Evolutionary conservation across 2,329 filamentous ascomycete species (phyloP), one percentile per base, ranked within the genome.

Genomic region (Aspergillus nomiae): DNA sequence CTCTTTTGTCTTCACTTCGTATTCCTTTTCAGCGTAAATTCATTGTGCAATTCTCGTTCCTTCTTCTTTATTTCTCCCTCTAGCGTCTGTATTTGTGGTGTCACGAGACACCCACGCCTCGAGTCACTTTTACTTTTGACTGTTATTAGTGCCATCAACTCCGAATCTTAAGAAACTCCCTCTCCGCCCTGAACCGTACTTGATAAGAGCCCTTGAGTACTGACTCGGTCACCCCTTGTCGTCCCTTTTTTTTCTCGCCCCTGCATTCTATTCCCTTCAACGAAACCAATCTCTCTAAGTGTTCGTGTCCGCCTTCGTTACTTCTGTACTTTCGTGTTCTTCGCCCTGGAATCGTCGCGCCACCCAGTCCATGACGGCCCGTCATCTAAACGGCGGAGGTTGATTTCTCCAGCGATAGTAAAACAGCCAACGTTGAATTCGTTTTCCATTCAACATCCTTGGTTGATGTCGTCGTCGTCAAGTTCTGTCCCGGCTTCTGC

Each of bases 361-460:
- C 65, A 70, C 63, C 36, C 63, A 69, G 70, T 74, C 71, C 68
- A 77, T 77, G 75, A 73, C 68, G 72, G 63, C 46, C 70, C 67
- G 69, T 70, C 69, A 63, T 68, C 66, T 43, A 71, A 72, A 65
- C 70, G 72, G 65, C 71, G 74, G 74, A 76, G 74, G 70, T 68
- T 75, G 70, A 69, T 70, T 67, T 74, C 72, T 68, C 63, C 66
- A 60, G 51, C 60, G 51, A 58, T 64, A 65, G 63, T 61, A 65
- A 65, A 26, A 54, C 59, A 55, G 26, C 19, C 58, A 28, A n/a
- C 46, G 34, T 56, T 30, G 58, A 58, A 53, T 60, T 28, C 38
- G 51, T 32, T 57, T 1, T 21, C 54, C 19, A 36, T 51, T 19
- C 51, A 30, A 45, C 60, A 59, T 45, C 26, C 59, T 36, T 59